Evolutionary conservation across 2,329 filamentous ascomycete genomes (phyloP).

Genomic region (Emmonsiellopsis sp.): DNA sequence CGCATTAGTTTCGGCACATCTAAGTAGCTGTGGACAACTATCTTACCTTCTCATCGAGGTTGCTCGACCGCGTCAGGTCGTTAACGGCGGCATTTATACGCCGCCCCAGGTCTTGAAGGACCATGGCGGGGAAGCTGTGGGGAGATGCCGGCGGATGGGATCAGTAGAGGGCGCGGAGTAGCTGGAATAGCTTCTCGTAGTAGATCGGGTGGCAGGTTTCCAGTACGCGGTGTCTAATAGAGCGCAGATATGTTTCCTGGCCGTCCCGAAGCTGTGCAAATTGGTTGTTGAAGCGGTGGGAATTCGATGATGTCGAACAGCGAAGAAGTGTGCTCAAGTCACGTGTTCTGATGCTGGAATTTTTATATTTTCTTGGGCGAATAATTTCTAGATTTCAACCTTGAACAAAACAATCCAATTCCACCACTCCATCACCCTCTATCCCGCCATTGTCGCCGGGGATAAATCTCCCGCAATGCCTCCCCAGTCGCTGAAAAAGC

Average conservation of each 20-base stretch:
- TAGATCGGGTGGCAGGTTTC: no score
- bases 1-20: slow-evolving; percentile 6
- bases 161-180: background rate
- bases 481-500: slow-evolving; percentile 39
- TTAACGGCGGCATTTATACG: slow-evolving; percentile 96
- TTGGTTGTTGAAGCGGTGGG: background rate
- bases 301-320: background rate
- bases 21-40: background rate
- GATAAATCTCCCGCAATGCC: slow-evolving; percentile 26
- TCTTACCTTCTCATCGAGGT: slow-evolving; percentile 85
- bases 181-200: no score
- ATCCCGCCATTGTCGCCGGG: background rate
- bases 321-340: background rate
- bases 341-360: background rate
- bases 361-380: background rate
- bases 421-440: background rate
- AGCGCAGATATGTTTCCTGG: background rate
- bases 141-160: background rate
- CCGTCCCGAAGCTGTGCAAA: background rate
- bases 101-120: slow-evolving; percentile 96
- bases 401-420: background rate
- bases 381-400: background rate
- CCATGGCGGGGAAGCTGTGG: slow-evolving; percentile 53
- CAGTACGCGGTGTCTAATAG: no score
- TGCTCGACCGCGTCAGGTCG: slow-evolving; percentile 83